These are phyloP conservation scores for Whalleya microplaca DNA, from an alignment of 2,329 filamentous ascomycete genomes.

Conservation along the genomic window DNA sequence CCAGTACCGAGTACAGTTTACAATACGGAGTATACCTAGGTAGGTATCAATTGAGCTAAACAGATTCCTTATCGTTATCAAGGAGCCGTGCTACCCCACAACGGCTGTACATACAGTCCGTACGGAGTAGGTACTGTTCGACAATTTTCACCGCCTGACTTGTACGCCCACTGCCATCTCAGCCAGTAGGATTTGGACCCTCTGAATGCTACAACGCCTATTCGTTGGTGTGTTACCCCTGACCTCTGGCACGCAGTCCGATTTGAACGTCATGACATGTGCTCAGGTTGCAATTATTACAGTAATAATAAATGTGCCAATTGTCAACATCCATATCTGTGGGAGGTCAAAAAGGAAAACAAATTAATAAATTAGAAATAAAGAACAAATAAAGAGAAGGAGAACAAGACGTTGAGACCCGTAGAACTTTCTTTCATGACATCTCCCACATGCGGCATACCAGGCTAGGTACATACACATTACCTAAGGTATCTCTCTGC, in stretches of 20 bases:
- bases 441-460: no score
- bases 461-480: neutral
- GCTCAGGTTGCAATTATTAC: conserved; percentile 6
- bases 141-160: no score
- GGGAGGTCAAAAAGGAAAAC: neutral
- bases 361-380: no score
- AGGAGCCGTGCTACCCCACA: neutral
- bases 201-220: conserved; percentile 14
- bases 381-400: neutral
- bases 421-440: neutral
- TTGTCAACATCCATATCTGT: conserved; percentile 6
- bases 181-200: no score
- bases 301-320: neutral
- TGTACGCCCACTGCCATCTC: neutral
- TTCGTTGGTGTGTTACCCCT: conserved; percentile 12
- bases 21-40: no score
- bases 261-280: conserved; percentile 18
- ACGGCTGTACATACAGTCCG: no score
- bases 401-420: neutral
- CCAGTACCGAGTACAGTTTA: no score
- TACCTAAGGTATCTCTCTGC: neutral
- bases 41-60: no score
- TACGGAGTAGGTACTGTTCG: no score
- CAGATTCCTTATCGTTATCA: conserved; percentile 11
- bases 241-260: conserved; percentile 2